Evolutionary conservation across 257 asterid species (phyloP).

Genomic region (Jacaranda mimosifolia): DNA sequence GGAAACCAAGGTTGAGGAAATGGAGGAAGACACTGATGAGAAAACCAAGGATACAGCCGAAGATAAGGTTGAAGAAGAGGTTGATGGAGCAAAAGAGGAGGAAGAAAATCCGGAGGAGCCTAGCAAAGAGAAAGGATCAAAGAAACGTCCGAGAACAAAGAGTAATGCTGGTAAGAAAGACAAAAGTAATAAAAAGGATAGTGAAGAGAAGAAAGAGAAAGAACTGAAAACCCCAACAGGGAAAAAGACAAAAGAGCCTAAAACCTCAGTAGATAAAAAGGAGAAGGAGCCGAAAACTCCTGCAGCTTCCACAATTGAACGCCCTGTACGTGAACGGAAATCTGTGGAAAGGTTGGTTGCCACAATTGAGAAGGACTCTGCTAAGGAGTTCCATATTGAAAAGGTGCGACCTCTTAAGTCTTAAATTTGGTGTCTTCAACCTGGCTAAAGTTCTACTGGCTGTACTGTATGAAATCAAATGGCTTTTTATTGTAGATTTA

Average conservation of each 20-base stretch:
- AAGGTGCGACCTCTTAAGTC: slow-evolving; percentile 56
- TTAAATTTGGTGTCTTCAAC: not conserved
- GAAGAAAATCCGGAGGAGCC: slow-evolving; percentile 47
- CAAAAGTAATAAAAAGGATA: slow-evolving; percentile 51
- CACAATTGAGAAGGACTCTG: slow-evolving; percentile 69
- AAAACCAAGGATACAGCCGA: slow-evolving; percentile 34
- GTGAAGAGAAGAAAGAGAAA: slow-evolving; percentile 50
- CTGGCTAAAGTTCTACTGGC: not conserved
- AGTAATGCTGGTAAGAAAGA: slow-evolving; percentile 46
- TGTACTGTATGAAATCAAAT: not conserved
- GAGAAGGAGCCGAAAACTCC: slow-evolving; percentile 74
- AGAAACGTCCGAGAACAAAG: slow-evolving; percentile 66
- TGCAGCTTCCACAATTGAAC: slow-evolving; percentile 65
- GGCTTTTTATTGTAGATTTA: slow-evolving; percentile 25
- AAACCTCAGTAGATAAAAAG: slow-evolving; percentile 44
- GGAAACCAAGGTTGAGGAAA: slow-evolving; percentile 38
- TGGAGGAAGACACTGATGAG: slow-evolving; percentile 35
- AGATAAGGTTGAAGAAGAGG: slow-evolving; percentile 45
- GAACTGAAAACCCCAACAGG: slow-evolving; percentile 31
- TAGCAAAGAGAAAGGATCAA: slow-evolving; percentile 49
- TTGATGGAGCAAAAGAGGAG: slow-evolving; percentile 44
- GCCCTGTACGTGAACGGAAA: slow-evolving; percentile 95
- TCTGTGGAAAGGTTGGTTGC: slow-evolving; percentile 97
- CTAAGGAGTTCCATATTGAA: slow-evolving; percentile 73
- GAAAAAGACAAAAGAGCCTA: slow-evolving; percentile 46